A percentile compares a stretch with the other conserved stretches of the same genome.
Evolutionary conservation across 768 basidiomycete genomes (phyloP).

Genomic region (Boletus bicolor): DNA sequence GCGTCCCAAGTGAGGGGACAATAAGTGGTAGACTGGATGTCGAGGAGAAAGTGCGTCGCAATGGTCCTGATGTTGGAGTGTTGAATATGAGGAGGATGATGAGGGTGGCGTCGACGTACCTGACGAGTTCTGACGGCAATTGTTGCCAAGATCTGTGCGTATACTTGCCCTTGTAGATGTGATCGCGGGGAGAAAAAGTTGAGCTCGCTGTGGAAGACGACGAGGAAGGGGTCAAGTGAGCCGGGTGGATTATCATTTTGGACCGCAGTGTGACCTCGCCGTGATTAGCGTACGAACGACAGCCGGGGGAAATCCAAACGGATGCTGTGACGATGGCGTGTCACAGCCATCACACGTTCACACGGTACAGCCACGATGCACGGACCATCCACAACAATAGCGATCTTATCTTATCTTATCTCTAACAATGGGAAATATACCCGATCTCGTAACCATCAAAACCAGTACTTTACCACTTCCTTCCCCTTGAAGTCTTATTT

Average conservation of each 20-base stretch:
- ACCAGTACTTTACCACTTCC: no score
- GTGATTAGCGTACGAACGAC: constrained; percentile 37
- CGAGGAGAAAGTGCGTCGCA: constrained; percentile 52
- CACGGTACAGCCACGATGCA: constrained; percentile 26
- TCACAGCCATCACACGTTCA: constrained; percentile 27
- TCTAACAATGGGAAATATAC: constrained; percentile 1
- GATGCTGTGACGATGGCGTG: constrained; percentile 28
- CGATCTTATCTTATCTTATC: constrained; percentile 21
- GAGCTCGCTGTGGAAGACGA: constrained; percentile 18
- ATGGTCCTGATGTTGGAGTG: constrained; percentile 18
- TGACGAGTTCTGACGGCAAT: constrained; percentile 58
- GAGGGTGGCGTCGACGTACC: constrained; percentile 42
- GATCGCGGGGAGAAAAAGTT: constrained; percentile 15
- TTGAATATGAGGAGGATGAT: constrained; percentile 12
- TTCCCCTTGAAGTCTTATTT: neutral
- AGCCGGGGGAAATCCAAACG: constrained; percentile 35
- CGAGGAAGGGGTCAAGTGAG: constrained; percentile 12
- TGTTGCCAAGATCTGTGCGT: constrained; percentile 60
- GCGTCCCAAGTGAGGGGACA: constrained; percentile 47
- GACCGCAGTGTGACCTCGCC: constrained; percentile 36
- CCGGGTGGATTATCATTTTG: constrained; percentile 31
- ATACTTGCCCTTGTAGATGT: constrained; percentile 56
- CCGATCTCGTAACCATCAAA: constrained; percentile 8
- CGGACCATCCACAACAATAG: constrained; percentile 21
- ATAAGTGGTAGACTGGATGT: constrained; percentile 42